Conservation (phyloP, 176 grass and related monocot species). For the Coix lacrymajobi region DNA sequence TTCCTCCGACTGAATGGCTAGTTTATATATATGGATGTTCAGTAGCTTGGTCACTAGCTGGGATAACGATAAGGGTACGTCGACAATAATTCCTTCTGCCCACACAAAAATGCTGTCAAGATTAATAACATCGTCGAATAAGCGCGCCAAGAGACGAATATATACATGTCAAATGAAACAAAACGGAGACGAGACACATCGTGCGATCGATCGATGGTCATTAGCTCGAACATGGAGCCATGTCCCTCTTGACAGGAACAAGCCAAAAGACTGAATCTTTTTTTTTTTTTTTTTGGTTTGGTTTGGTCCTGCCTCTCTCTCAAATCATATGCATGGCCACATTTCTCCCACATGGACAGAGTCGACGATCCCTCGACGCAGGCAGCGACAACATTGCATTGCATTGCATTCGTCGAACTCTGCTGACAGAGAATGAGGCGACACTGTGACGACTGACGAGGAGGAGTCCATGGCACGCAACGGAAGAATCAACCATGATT, state of each 20-base stretch:
- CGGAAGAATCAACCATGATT: not conserved
- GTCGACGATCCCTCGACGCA: not conserved
- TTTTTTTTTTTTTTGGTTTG: no score
- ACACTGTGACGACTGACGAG: not conserved
- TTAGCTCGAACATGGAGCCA: not conserved
- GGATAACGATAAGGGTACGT: not conserved
- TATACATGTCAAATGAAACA: not conserved
- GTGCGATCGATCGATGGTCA: not conserved
- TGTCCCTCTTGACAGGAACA: constrained; percentile 17
- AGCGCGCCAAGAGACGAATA: not conserved
- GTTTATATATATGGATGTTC: not conserved
- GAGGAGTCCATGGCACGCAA: constrained; percentile 2
- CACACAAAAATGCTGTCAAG: not conserved
- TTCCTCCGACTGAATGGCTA: no score
- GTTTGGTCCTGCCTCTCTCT: not conserved
- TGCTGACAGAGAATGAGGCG: not conserved
- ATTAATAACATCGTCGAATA: no score
- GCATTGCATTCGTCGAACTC: not conserved
- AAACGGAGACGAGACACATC: not conserved
- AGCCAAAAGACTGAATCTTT: constrained; percentile 10
- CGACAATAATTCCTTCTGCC: not conserved
- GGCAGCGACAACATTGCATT: constrained; percentile 6
- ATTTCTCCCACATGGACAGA: constrained; percentile 17
- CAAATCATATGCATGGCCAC: constrained; percentile 13
- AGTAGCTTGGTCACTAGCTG: not conserved